These are phyloP conservation scores for Takakia lepidozioides DNA, from an alignment of 225 moss, liverwort and hornwort genomes.

Conservation along the genomic window DNA sequence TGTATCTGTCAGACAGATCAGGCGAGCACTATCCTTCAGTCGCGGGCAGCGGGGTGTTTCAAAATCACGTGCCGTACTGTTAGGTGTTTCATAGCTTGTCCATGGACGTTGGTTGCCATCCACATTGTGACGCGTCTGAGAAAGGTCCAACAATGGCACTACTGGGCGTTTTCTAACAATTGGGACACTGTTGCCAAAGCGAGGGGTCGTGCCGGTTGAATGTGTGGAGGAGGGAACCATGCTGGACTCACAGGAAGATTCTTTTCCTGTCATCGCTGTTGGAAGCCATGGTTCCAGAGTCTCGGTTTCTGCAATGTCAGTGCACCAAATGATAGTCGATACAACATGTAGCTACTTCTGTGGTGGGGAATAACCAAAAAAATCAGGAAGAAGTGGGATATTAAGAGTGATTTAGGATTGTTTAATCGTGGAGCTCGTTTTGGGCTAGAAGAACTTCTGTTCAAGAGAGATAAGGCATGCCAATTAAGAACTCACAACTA, in stretches of 20 bases:
- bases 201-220: conserved; percentile 2
- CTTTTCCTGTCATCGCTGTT: too few relatives aligned
- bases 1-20: conserved; percentile 20
- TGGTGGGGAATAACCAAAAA: too few relatives aligned
- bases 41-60: conserved; percentile 18
- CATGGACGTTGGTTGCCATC: background rate
- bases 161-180: conserved; percentile 7
- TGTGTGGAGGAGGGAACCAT: conserved; percentile 7
- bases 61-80: conserved; percentile 2
- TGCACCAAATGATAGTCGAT: too few relatives aligned
- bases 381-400: too few relatives aligned
- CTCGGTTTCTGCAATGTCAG: background rate
- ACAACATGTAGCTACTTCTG: too few relatives aligned
- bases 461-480: too few relatives aligned
- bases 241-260: too few relatives aligned
- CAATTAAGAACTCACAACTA: too few relatives aligned
- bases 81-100: background rate
- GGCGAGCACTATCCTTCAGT: conserved; percentile 15
- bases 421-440: too few relatives aligned
- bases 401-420: too few relatives aligned
- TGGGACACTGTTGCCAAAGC: conserved; percentile 4
- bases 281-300: background rate
- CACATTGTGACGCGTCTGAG: conserved; percentile 2
- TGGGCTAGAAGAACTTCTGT: too few relatives aligned
- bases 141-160: conserved; percentile 23